A percentile compares a stretch with the other conserved stretches of the same genome.
Evolutionary conservation across 352 stramenopile species (phyloP).

Genomic region (Phytophthora sp.): DNA sequence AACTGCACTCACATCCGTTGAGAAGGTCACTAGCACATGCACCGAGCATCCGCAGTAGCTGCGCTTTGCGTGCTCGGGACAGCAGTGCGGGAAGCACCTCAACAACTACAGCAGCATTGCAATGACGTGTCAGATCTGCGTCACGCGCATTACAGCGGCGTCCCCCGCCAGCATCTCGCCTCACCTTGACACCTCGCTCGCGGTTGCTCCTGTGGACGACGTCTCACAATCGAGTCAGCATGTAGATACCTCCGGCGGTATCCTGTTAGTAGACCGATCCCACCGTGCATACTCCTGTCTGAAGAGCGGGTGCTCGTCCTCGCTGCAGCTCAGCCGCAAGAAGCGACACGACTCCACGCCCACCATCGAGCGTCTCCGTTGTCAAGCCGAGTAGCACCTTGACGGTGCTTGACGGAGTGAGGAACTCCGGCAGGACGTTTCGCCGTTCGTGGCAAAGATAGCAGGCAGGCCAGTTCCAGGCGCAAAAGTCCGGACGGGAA

Average conservation of each 20-base stretch:
- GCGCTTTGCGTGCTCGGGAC: conserved; percentile 29
- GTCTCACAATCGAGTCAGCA: not conserved
- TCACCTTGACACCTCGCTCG: conserved; percentile 8
- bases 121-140: not conserved
- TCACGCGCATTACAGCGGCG: not conserved
- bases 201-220: conserved; percentile 9
- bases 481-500: not conserved
- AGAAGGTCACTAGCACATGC: conserved; percentile 33
- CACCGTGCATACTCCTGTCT: conserved; percentile 39
- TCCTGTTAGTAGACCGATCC: not conserved
- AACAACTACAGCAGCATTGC: not conserved
- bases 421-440: not conserved
- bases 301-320: conserved; percentile 40
- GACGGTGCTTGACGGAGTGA: not conserved
- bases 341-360: conserved; percentile 29
- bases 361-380: not conserved
- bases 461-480: not conserved
- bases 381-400: not conserved
- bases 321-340: conserved; percentile 33
- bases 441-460: not conserved
- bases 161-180: not conserved
- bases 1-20: not conserved
- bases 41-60: conserved; percentile 47
- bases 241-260: not conserved
- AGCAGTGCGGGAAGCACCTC: conserved; percentile 50